Evolutionary conservation across 2,329 filamentous ascomycete species (phyloP).

Genomic region (Sarocladium brachiariae): DNA sequence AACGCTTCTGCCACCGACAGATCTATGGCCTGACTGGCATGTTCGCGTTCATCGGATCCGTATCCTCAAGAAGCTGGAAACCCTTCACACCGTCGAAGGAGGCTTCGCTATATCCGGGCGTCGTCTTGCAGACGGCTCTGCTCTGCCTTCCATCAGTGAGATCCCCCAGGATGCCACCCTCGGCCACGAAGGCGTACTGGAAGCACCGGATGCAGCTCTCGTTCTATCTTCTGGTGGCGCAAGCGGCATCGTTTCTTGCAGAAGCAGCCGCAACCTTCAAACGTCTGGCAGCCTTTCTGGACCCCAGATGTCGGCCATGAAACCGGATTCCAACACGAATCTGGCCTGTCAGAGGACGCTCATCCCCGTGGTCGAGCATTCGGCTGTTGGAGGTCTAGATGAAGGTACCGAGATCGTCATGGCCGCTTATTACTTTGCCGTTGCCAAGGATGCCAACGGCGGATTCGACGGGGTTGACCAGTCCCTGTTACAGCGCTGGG

Average conservation of each 20-base stretch:
- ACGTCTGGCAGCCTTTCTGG: constrained; percentile 3
- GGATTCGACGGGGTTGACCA: too few species aligned
- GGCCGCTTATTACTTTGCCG: background rate
- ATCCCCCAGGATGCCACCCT: background rate
- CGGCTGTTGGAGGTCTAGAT: background rate
- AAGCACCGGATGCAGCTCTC: constrained; percentile 8
- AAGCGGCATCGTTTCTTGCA: constrained; percentile 11
- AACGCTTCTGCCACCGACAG: constrained; percentile 20
- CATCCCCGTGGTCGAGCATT: constrained; percentile 14
- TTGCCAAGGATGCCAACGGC: background rate
- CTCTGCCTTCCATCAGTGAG: background rate
- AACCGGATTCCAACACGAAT: constrained; percentile 22
- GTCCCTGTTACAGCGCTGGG: too few species aligned
- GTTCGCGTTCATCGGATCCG: constrained; percentile 19
- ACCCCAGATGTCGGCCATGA: constrained; percentile 11
- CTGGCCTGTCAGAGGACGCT: constrained; percentile 17
- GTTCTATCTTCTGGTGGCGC: constrained; percentile 13
- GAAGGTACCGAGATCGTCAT: background rate
- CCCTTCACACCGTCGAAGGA: constrained; percentile 15
- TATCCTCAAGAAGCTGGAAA: background rate
- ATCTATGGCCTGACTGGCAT: constrained; percentile 29
- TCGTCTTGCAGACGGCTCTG: background rate
- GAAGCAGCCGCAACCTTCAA: too few species aligned
- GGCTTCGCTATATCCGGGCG: constrained; percentile 17
- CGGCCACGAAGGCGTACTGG: constrained; percentile 4